Conservation (phyloP, 106 monocot species). For the Dactylorhiza incarnata region DNA sequence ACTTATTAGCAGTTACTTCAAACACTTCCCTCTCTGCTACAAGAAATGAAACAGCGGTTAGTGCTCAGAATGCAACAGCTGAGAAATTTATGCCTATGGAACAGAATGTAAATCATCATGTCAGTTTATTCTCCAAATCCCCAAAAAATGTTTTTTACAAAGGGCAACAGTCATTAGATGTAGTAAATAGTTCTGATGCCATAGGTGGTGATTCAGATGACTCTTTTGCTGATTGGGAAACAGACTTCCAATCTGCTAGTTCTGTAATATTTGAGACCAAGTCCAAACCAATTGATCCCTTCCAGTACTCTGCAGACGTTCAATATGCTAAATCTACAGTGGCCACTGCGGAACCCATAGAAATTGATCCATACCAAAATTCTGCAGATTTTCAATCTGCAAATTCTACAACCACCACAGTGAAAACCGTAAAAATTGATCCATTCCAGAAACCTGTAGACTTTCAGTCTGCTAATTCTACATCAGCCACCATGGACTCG, state of each 20-base stretch:
- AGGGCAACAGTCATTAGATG: conserved; percentile 21
- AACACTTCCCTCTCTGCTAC: neutral
- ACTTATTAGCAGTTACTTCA: neutral
- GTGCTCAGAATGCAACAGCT: conserved; percentile 3
- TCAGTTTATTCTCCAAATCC: conserved; percentile 11
- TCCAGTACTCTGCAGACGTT: conserved; percentile 23
- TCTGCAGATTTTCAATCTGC: neutral
- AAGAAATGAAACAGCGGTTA: conserved; percentile 6
- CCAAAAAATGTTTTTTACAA: conserved; percentile 26
- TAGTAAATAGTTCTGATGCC: conserved; percentile 13
- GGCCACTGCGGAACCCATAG: neutral
- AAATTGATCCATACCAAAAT: conserved; percentile 5
- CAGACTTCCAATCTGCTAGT: conserved; percentile 56
- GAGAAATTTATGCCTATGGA: conserved; percentile 9
- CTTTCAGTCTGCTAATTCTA: neutral
- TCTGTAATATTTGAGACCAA: neutral
- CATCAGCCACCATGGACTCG: neutral
- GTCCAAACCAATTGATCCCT: neutral
- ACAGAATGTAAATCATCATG: conserved; percentile 12
- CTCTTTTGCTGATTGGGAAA: conserved; percentile 63
- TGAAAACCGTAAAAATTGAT: neutral
- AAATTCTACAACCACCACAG: neutral
- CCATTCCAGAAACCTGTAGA: neutral
- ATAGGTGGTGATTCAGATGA: conserved; percentile 15
- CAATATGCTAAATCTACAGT: conserved; percentile 31